Conservation (phyloP, 371 early-diverging fungal genomes). For the Modicella reniformis region DNA sequence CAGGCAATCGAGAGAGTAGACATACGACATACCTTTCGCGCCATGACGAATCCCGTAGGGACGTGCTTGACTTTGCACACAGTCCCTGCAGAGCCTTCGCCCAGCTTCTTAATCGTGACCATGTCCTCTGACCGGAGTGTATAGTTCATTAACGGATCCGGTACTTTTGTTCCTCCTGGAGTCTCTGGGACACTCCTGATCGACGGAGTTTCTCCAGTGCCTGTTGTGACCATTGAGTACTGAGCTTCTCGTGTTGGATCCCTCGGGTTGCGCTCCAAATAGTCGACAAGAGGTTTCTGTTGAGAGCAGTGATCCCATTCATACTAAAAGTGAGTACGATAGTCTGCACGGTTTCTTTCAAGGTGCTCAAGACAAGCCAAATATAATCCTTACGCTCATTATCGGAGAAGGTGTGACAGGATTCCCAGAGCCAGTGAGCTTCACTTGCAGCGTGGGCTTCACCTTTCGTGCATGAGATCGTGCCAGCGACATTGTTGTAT, state of each 20-base stretch:
- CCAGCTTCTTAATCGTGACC: constrained; percentile 63
- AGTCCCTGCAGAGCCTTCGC: constrained; percentile 94
- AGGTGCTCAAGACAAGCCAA: too few relatives aligned
- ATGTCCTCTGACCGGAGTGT: constrained; percentile 53
- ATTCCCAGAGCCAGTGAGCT: constrained; percentile 25
- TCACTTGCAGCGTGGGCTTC: constrained; percentile 41
- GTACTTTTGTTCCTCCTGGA: constrained; percentile 50
- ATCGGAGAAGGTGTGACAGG: constrained; percentile 28
- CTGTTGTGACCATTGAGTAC: constrained; percentile 23
- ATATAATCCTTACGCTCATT: constrained; percentile 24
- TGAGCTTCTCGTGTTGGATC: constrained; percentile 43
- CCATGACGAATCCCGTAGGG: constrained; percentile 88
- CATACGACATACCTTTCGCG: constrained; percentile 78
- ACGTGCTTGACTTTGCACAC: constrained; percentile 86
- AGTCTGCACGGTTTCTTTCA: background rate
- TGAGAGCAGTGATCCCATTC: background rate
- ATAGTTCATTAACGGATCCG: constrained; percentile 50
- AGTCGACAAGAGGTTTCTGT: constrained; percentile 38
- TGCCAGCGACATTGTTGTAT: constrained; percentile 36
- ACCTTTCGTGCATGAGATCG: constrained; percentile 41
- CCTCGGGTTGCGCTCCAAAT: constrained; percentile 42
- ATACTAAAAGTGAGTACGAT: background rate
- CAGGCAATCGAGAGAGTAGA: background rate
- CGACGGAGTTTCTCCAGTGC: constrained; percentile 29
- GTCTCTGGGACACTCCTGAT: constrained; percentile 51